Evolutionary conservation across 805 yeast species (phyloP).

Genomic region (Schwanniomyces sp.): DNA sequence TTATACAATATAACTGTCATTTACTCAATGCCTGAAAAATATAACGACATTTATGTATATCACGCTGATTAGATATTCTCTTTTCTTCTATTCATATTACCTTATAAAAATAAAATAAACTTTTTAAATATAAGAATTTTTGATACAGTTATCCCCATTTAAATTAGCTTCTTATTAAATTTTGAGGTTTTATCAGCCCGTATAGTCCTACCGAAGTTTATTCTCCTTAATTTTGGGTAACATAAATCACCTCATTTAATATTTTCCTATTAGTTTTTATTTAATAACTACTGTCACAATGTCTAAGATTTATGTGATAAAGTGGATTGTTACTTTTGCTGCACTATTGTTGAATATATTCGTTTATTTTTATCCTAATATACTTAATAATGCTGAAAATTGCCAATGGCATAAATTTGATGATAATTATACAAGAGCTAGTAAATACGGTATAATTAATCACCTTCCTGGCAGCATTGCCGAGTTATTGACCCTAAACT

Average conservation of each 20-base stretch:
- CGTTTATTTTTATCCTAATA: slow-evolving; percentile 75
- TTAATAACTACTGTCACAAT: not conserved
- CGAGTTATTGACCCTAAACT: slow-evolving; percentile 16
- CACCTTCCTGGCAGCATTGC: slow-evolving; percentile 10
- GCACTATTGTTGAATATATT: slow-evolving; percentile 58
- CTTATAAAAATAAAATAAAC: slow-evolving; percentile 1
- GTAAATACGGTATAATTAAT: slow-evolving; percentile 5
- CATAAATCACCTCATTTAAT: not conserved
- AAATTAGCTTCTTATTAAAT: too few relatives aligned
- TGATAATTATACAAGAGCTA: slow-evolving; percentile 1
- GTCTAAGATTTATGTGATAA: slow-evolving; percentile 5
- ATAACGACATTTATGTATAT: slow-evolving; percentile 2
- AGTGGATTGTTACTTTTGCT: slow-evolving; percentile 28
- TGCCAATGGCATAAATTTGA: slow-evolving; percentile 60
- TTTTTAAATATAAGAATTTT: slow-evolving; percentile 1
- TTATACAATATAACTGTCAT: not conserved
- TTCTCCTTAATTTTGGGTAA: not conserved
- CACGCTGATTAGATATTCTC: slow-evolving; percentile 3
- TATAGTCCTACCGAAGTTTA: too few relatives aligned
- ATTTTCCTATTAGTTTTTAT: not conserved
- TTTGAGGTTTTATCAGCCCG: too few relatives aligned
- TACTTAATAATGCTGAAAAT: slow-evolving; percentile 38
- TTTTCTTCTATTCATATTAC: slow-evolving; percentile 3
- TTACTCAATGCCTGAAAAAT: slow-evolving; percentile 1
- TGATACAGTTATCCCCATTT: not conserved